A percentile compares a stretch with the other conserved stretches of the same genome.
These are phyloP conservation scores for Russula ochroleuca DNA, from an alignment of 768 basidiomycete species.

Conservation along the genomic window DNA sequence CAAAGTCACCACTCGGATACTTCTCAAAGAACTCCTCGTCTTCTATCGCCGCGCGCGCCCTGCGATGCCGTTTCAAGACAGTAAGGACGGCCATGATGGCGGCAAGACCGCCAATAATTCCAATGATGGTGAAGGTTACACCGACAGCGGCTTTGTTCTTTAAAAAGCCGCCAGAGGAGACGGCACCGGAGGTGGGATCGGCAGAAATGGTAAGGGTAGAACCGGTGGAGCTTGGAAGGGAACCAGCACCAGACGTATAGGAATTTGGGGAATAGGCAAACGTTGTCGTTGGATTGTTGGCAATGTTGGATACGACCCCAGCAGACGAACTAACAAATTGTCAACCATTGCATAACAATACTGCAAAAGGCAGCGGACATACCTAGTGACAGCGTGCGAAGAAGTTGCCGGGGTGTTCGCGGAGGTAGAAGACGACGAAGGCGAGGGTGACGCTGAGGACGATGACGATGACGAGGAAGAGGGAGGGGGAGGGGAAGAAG, in stretches of 20 bases:
- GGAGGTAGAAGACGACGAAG: neutral
- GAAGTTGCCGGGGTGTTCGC: neutral
- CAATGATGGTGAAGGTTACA: constrained; percentile 31
- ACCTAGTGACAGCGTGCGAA: neutral
- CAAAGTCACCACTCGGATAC: neutral
- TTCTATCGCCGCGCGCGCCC: neutral
- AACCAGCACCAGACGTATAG: neutral
- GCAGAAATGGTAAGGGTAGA: neutral
- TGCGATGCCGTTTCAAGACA: constrained; percentile 2
- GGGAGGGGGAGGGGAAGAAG: neutral
- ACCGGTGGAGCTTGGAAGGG: neutral
- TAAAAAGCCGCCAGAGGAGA: constrained; percentile 18
- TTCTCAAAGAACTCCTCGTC: constrained; percentile 23
- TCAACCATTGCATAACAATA: neutral
- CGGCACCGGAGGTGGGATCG: neutral
- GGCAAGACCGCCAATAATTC: constrained; percentile 24
- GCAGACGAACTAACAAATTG: neutral
- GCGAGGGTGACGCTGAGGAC: neutral
- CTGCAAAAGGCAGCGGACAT: neutral
- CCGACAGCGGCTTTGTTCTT: constrained; percentile 23
- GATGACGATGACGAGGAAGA: neutral
- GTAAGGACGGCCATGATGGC: neutral
- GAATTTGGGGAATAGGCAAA: neutral
- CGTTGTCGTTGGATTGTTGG: neutral
- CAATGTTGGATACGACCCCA: neutral